Evolutionary conservation across 2,329 filamentous ascomycete species (phyloP).

Genomic region (Aureobasidium lini): DNA sequence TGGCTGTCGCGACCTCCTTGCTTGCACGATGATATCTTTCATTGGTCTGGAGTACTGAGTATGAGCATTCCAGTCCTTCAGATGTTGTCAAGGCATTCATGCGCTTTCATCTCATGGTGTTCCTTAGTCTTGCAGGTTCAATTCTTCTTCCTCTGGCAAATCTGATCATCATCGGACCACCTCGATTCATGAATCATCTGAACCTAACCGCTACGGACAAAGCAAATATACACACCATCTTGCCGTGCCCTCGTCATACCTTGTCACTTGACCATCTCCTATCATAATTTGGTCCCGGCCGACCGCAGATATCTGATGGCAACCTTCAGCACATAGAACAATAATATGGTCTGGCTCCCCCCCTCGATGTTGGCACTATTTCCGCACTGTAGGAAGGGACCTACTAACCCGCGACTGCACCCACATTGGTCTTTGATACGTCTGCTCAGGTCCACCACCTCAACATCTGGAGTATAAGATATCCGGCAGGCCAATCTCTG

Average conservation of each 20-base stretch:
- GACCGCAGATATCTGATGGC: neutral
- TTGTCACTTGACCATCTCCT: neutral
- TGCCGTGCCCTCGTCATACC: neutral
- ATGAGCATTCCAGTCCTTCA: neutral
- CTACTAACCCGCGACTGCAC: too few species aligned
- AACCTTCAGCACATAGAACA: too few species aligned
- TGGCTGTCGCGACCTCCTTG: neutral
- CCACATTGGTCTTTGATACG: too few species aligned
- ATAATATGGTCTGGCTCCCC: too few species aligned
- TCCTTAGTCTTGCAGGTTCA: neutral
- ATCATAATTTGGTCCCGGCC: neutral
- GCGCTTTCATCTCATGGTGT: neutral
- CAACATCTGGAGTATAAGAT: too few species aligned
- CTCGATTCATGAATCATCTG: neutral
- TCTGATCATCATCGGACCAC: neutral
- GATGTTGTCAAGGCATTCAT: neutral
- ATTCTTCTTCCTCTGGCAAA: neutral
- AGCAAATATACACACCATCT: neutral
- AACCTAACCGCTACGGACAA: slow-evolving; percentile 2
- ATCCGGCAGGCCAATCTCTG: too few species aligned
- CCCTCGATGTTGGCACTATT: too few species aligned
- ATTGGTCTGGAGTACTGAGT: neutral
- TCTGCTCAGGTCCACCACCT: too few species aligned
- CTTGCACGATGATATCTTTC: neutral
- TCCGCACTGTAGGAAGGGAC: too few species aligned